These are phyloP conservation scores for Linum lewisii DNA, from an alignment of 345 rosid species.

Conservation along the genomic window DNA sequence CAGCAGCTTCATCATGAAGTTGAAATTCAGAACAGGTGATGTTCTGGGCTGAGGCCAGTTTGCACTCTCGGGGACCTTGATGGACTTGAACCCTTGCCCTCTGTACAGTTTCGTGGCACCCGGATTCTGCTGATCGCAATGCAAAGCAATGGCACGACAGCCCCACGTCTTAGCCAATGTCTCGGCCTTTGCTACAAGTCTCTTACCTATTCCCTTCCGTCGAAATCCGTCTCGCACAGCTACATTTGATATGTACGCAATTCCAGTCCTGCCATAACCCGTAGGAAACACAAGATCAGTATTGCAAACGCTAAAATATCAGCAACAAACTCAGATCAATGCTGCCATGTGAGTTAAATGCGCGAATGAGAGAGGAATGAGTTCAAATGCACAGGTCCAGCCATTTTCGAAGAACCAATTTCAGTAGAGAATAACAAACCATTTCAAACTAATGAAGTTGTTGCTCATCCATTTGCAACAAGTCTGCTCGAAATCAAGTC, in stretches of 20 bases:
- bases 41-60: conserved; percentile 75
- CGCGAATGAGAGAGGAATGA: too few species aligned
- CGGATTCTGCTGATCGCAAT: conserved; percentile 62
- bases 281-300: too few species aligned
- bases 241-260: conserved; percentile 85
- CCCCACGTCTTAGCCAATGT: conserved; percentile 82
- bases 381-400: too few species aligned
- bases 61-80: conserved; percentile 74
- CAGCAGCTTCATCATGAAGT: conserved; percentile 91
- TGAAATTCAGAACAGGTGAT: conserved; percentile 50
- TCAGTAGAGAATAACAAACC: too few species aligned
- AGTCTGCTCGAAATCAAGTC: too few species aligned
- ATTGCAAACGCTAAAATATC: too few species aligned
- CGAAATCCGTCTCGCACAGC: conserved; percentile 74
- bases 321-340: too few species aligned
- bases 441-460: too few species aligned
- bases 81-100: conserved; percentile 60
- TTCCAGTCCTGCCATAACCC: conserved; percentile 48
- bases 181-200: conserved; percentile 73
- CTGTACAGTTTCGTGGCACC: conserved; percentile 68
- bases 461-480: neutral
- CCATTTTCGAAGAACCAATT: too few species aligned
- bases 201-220: conserved; percentile 76
- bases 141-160: conserved; percentile 73
- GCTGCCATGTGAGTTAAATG: too few species aligned